Evolutionary conservation across 1,139 yeast species (phyloP), one percentile per base, ranked within the genome.

Genomic region (Yamadazyma triangularis): DNA sequence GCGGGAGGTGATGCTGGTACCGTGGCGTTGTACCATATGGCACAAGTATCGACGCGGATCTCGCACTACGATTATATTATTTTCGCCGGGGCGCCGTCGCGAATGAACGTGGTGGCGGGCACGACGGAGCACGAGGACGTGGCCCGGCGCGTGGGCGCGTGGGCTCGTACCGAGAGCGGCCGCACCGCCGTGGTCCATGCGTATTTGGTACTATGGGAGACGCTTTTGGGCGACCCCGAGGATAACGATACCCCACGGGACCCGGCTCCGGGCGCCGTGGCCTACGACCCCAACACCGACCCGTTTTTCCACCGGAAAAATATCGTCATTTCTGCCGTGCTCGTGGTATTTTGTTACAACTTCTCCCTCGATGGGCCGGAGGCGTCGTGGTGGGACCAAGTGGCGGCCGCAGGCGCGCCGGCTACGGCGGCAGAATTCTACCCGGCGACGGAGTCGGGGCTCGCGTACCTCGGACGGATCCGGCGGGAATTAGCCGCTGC

Each of bases 31-130:
- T 79, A 78, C 51, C 88, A 80, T 45, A 64, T 82, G 56, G 76
- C 86, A 0, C 88, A 81, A 47, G 72, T 82, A 13, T 71, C 75
- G 23, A 68, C 83, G 58, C 63, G 61, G 39, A 71, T 81, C 21
- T 73, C 80, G 32, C 85, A 81, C 40, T 76, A 80, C 51, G 93
- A 84, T 49, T 72, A 80, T 33, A 81, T 79, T 36, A 76, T 80
- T 4, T 79, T 64, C 49, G 81, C 87, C 3, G 94, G 94, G 2
- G 84, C 86, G 4, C 89, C 89, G 1, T 71, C 79, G 54, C 64
- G 86, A 41, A 78, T 82, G 80, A 82, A 80, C 48, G 88, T 81
- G 19, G 68, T 65, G 25, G 79, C 84, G 1, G 68, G 71, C 4
- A 53, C 58, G 2, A 53, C 60, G 27, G 87, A 70, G 43, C 70